Percentiles rank a stretch among this genome's conserved stretches.
These are phyloP conservation scores for Viola pubescens DNA, from an alignment of 441 rosid genomes.

Conservation along the genomic window DNA sequence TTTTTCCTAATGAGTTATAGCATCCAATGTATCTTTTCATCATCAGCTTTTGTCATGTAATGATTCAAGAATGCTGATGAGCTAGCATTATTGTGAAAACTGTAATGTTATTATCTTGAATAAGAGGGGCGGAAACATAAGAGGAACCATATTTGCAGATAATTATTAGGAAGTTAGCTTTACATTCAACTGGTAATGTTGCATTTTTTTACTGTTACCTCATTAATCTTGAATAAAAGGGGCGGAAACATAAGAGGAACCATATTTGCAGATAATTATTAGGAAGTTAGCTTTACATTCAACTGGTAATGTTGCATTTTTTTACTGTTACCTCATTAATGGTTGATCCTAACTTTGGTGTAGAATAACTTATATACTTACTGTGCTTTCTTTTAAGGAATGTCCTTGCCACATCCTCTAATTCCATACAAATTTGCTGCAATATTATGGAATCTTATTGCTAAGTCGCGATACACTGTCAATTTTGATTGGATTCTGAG, in stretches of 20 bases:
- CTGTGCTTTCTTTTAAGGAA: no score
- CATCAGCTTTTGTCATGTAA: neutral
- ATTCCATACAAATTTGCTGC: no score
- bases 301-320: neutral
- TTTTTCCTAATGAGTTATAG: neutral
- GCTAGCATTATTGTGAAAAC: neutral
- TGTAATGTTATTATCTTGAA: neutral
- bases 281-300: conserved; percentile 1
- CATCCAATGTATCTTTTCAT: neutral
- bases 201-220: neutral
- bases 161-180: neutral
- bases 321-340: neutral
- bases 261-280: neutral
- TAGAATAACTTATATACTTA: no score
- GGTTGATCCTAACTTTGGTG: no score
- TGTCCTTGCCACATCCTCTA: no score
- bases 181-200: neutral
- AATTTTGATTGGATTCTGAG: no score
- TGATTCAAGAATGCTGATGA: neutral
- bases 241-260: neutral
- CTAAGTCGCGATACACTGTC: no score
- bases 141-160: neutral
- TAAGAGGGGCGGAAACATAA: neutral
- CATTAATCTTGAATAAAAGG: neutral
- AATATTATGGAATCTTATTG: no score